phyloP scores from a whole-genome alignment of 129 eudicot species.

The Escallonia rubra region DNA sequence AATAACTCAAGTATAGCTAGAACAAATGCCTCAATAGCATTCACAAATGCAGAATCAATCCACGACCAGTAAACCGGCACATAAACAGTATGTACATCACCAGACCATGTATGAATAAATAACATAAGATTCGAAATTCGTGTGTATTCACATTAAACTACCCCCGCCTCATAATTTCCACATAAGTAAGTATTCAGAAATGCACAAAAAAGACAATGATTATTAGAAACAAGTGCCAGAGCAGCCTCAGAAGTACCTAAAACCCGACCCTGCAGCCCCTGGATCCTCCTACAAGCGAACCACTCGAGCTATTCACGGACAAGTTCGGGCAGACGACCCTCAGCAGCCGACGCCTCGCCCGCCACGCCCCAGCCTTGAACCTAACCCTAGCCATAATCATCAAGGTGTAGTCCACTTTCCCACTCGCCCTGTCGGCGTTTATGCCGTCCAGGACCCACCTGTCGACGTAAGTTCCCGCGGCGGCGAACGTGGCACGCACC shows the following conservation, averaged over 20 bases:
- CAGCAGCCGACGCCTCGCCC: conserved; percentile 57
- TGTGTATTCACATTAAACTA: conserved; percentile 1
- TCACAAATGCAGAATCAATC: too few species aligned
- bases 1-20: too few species aligned
- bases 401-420: conserved; percentile 41
- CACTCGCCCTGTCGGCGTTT: conserved; percentile 30
- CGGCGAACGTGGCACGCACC: conserved; percentile 41
- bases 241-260: conserved; percentile 19
- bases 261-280: conserved; percentile 42
- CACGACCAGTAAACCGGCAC: too few species aligned
- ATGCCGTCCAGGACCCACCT: conserved; percentile 23
- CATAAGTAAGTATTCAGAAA: too few species aligned
- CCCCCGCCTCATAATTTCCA: not conserved
- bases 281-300: conserved; percentile 41
- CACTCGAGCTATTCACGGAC: conserved; percentile 28
- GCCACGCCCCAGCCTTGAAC: conserved; percentile 74
- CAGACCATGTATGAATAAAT: too few species aligned
- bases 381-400: conserved; percentile 56
- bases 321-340: conserved; percentile 55
- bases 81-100: too few species aligned
- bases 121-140: not conserved
- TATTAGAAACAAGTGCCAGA: not conserved
- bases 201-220: not conserved
- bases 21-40: too few species aligned
- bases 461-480: conserved; percentile 34